Evolutionary conservation across 1,139 yeast genomes (phyloP), one percentile per base, ranked within the genome.

Genomic region (Meyerozyma elateridarum): DNA sequence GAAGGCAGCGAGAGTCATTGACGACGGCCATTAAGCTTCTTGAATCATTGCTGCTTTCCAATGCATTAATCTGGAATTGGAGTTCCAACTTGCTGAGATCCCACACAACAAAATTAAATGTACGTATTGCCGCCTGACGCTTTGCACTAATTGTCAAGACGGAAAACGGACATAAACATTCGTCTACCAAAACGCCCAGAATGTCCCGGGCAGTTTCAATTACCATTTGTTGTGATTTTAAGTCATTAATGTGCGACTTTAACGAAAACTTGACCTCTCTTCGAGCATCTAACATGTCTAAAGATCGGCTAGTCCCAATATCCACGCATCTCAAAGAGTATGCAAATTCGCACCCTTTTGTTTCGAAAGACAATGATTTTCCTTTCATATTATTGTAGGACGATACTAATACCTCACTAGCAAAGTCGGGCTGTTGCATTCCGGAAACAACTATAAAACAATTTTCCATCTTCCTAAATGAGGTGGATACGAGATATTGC

Each of bases 371-470:
- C 42, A 11, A 34, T 6, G 27, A 11, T 28, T 33, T 41, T 22
- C 30, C 32, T 4, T 40, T 28, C 5, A 52, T 22, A 2, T 33
- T 22, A n/a, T 36, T 26, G 32, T 38, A 48, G 17, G 48, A 36
- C n/a, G 37, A 32, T 3, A 31, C 26, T 7, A 50, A 30, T 6
- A 48, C 39, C 12, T 34, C 27, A 4, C 24, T 22, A 3, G 41
- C 33, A 6, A 42, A 35, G 18, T 31, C 35, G n/a, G 24, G 16
- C 8, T 25, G 26, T 3, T 25, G 15, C 6, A 35, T 32, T 9
- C 57, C 58, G 11, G 44, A 29, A 29, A 44, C 34, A 2, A 54
- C 29, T 4, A 57, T 36, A 3, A 56, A 39, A 2, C 53, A 46
- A 34, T 52, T 52, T 5, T 37, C 26, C 27, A 24, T 24, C 1